Evolutionary conservation across 1,139 yeast species (phyloP), one percentile per base, ranked within the genome.

Genomic region (Kodamaea ohmeri): DNA sequence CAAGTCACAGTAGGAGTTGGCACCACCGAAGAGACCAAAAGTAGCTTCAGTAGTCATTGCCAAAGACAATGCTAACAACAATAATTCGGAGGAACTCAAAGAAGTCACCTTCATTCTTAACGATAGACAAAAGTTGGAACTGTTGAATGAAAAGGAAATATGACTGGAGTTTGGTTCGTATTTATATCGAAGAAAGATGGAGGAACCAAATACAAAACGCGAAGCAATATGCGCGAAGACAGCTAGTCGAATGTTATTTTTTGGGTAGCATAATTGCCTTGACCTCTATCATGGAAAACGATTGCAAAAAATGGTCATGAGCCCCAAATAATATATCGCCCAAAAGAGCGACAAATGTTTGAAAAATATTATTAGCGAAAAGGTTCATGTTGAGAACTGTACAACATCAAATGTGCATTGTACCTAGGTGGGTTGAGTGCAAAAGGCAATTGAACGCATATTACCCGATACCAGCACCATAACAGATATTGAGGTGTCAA

Each of bases 31-130:
- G 16, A 27, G 33, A 32, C 41, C 40, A 28, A 42, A 39, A 27
- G 44, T 40, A 19, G 50, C 46, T 11, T 44, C 43, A 15, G 37
- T 21, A 36, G 42, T 18, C 16, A 36, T 36, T 14, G 41, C 45
- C 19, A 40, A 32, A 4, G 43, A 33, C 35, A 41, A 39, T 13
- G 45, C 46, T n/a, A 43, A 39, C 15, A 43, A 30, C 35, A 36
- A 22, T 12, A 36, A 15, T 25, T 36, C 30, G 8, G 37, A 17
- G 11, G 34, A 20, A 27, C 38, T 35, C 12, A 30, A 31, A 11
- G 20, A 24, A 36, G 39, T 26, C 17, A 36, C 22, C 26, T 26
- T 36, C 39, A 36, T 36, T 12, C 9, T 22, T 16, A 36, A 26
- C 35, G 38, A 31, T 29, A 12, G 38, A 30, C 38, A 18, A 17